Evolutionary conservation across 2,329 filamentous ascomycete species (phyloP).

Genomic region (Fusarium duplospermum): DNA sequence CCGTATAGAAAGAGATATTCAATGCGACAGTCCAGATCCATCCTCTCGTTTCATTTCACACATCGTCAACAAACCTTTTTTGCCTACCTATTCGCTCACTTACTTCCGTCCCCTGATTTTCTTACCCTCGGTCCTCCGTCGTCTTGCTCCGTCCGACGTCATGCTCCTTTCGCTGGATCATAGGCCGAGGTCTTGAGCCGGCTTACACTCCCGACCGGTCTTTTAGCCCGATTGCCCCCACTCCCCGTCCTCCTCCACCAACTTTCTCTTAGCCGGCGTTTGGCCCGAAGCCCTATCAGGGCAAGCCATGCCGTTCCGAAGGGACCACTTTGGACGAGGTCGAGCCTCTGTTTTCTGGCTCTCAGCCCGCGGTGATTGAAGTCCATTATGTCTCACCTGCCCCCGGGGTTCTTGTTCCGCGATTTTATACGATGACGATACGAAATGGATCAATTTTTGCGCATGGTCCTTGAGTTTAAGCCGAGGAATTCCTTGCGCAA

Average conservation of each 20-base stretch:
- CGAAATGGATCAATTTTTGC: conserved; percentile 11
- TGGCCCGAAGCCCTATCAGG: conserved; percentile 33
- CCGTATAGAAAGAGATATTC: conserved; percentile 10
- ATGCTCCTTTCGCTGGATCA: conserved; percentile 29
- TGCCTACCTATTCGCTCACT: neutral
- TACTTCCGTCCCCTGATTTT: neutral
- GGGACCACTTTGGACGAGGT: conserved; percentile 8
- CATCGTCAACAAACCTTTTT: neutral
- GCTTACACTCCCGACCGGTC: conserved; percentile 26
- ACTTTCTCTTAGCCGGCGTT: conserved; percentile 33
- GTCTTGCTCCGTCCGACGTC: conserved; percentile 22
- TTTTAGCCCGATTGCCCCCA: conserved; percentile 12
- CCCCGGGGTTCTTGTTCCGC: conserved; percentile 36
- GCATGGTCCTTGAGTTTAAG: conserved; percentile 7
- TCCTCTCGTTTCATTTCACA: conserved; percentile 3
- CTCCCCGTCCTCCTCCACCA: conserved; percentile 1
- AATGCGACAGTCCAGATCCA: conserved; percentile 15
- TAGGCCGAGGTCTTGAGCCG: conserved; percentile 42
- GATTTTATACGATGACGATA: conserved; percentile 25
- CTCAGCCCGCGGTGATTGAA: conserved; percentile 41
- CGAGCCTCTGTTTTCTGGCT: neutral
- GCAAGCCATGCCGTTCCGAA: conserved; percentile 12
- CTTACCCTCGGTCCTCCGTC: conserved; percentile 9
- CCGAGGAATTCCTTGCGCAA: conserved; percentile 28
- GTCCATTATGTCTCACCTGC: conserved; percentile 35